Percentiles rank a stretch among this genome's conserved stretches.
phyloP scores from a whole-genome alignment of 2,329 filamentous ascomycete species.

The Xenosphaeropsis pyriputrescens region DNA sequence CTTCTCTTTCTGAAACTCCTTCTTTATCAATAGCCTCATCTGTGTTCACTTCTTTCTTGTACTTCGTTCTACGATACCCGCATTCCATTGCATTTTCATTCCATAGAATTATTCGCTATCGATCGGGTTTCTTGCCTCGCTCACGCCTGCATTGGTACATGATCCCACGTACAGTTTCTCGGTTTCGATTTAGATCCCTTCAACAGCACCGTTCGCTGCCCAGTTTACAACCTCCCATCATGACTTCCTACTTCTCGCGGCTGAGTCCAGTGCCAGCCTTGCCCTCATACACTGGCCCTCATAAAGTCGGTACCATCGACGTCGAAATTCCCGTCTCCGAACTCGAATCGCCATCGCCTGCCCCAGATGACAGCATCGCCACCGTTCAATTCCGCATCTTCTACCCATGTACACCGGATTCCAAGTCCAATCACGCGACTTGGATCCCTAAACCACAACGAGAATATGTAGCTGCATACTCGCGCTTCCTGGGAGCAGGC shows the following conservation, averaged over 20 bases:
- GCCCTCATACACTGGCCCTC: slow-evolving; percentile 61
- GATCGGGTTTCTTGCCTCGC: too few relatives aligned
- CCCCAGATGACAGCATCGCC: slow-evolving; percentile 40
- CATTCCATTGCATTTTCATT: too few relatives aligned
- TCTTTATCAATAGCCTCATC: too few relatives aligned
- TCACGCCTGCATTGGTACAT: too few relatives aligned
- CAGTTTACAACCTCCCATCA: slow-evolving; percentile 1
- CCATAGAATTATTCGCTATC: too few relatives aligned
- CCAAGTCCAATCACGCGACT: slow-evolving; percentile 37
- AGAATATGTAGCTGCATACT: slow-evolving; percentile 60
- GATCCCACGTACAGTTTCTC: too few relatives aligned
- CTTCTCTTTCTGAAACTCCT: too few relatives aligned
- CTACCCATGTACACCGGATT: slow-evolving; percentile 49
- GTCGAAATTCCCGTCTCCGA: slow-evolving; percentile 61
- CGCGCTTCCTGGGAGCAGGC: slow-evolving; percentile 57
- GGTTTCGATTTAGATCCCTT: too few relatives aligned
- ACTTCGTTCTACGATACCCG: too few relatives aligned
- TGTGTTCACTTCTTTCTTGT: too few relatives aligned
- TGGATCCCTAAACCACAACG: slow-evolving; percentile 72
- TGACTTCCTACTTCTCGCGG: slow-evolving; percentile 23
- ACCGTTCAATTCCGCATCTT: slow-evolving; percentile 74
- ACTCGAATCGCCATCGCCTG: slow-evolving; percentile 35
- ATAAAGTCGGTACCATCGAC: slow-evolving; percentile 67
- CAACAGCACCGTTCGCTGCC: too few relatives aligned
- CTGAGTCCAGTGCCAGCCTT: slow-evolving; percentile 59